Evolutionary conservation across 371 early-diverging fungal genomes (phyloP), one percentile per base, ranked within the genome.

Genomic region (Mucor plumbeus): DNA sequence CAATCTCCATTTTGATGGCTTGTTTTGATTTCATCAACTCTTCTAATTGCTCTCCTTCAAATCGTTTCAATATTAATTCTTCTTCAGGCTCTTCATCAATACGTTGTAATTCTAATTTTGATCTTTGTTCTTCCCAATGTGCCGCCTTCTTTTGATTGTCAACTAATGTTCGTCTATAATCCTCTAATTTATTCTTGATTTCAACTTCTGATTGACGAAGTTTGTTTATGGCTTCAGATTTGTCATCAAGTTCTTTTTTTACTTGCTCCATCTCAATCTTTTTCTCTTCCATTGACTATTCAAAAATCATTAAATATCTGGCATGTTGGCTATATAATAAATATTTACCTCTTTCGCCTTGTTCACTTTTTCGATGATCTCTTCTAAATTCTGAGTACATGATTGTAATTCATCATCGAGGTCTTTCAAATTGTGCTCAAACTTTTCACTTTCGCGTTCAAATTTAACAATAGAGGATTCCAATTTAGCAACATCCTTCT

Each of bases 401-500:
- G 77, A 75, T 17, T 84, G 79, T 17, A 87, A 84, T 36, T 89
- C 88, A 15, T 80, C 72, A 8, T 85, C 85, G 17, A 95, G 61
- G 4, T 80, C 67, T 31, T 85, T 80, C 10, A 93, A 63, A 50
- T 92, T 88, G 0, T 74, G 71, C 5, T 89, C 83, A 7, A 88
- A 81, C 26, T 89, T 87, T 21, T 85, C 85, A 6, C 86, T 63
- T 69, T 95, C 94, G 10, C 72, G 75, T 63, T 91, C 92, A 53
- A 84, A 84, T 44, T 88, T 91, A n/a, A 73, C 78, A 54, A 93
- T 84, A 21, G 85, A 81, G 19, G 83, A 76, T 65, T 87, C 86
- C 5, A 90, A 63, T 69, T 92, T 94, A 11, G 73, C 73, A 10
- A 92, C 77, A 61, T 89, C 90, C 73, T 94, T 95, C 68, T 91